Base-by-base conservation (phyloP, 1,284 basidiomycete genomes). In the Trichosporon sp. region DNA sequence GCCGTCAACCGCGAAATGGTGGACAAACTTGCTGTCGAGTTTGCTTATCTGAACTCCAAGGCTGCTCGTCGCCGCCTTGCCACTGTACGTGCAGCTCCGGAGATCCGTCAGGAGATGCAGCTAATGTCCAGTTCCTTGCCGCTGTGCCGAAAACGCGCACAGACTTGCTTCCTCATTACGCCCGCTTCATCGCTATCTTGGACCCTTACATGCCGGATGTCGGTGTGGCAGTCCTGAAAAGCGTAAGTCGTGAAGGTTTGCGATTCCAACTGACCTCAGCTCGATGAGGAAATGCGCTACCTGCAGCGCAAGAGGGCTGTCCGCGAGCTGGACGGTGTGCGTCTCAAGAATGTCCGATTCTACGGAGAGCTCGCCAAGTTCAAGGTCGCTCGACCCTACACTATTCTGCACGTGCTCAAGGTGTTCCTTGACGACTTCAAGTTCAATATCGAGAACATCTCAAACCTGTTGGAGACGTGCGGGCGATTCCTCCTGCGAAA, bases 281-380 rank as follows among this genome's bases (percentile, higher is more conserved):
- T 99, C 58, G 94, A 98, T 71, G 93, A 97, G 69, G 95, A 99
- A 76, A 94, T 99, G 76, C 87, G 92, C 16, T 98, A 96, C 75
- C 82, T 99, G n/a, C 95, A 98, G 73, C 84, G 89, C 62, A 98
- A 97, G 83, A 93, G 92, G 60, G 87, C 92, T 0, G 87, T 94
- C 31, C 91, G 90, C 72, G 95, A 97, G 73, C 83, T 98, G 8
- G 84, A 89, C 21, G 90, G 94, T 80, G 84, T 88, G 32, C 85
- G 95, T 49, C 82, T 91, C 63, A 96, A 93, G 91, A 99, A 98
- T 73, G 86, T 91, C 32, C 85, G 87, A 14, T 99, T 90, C 82
- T 80, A 95, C 61, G 90, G 91, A 3, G 96, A 92, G 77, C 82
- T 99, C 72, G 95, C 94, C 32, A 99, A 99, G 81, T 99, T 99